These are phyloP conservation scores for Teratosphaeria pseudoeucalypti DNA, from an alignment of 2,329 filamentous ascomycete genomes.

Conservation along the genomic window DNA sequence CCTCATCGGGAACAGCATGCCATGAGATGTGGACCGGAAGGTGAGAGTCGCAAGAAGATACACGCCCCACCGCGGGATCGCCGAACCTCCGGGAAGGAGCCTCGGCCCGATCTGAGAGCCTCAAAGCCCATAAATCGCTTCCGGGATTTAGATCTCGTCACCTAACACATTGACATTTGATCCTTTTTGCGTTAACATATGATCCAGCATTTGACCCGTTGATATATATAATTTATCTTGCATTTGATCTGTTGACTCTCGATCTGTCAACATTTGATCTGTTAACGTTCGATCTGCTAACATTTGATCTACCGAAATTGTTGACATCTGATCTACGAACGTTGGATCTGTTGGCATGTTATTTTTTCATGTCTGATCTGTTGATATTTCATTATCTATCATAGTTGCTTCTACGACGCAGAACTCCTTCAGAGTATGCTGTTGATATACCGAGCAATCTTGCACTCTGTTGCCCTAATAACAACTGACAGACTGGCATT, in stretches of 20 bases:
- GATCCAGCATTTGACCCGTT: not conserved
- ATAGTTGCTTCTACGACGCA: not conserved
- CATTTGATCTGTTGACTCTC: no score
- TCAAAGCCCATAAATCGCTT: no score
- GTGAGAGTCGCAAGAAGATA: not conserved
- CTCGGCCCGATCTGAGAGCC: not conserved
- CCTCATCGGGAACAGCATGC: not conserved
- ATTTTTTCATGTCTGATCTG: not conserved
- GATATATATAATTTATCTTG: not conserved
- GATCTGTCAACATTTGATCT: no score
- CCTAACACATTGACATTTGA: not conserved
- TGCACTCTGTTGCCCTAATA: no score
- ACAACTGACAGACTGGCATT: no score
- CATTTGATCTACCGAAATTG: not conserved
- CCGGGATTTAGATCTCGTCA: not conserved
- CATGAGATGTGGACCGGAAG: not conserved
- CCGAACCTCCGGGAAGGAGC: not conserved
- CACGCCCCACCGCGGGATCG: not conserved
- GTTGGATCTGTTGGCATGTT: not conserved
- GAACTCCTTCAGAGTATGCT: no score
- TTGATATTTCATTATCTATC: not conserved
- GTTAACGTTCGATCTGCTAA: not conserved
- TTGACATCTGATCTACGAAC: not conserved
- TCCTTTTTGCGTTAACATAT: not conserved
- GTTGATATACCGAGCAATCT: no score